Evolutionary conservation across 176 grass and related monocot genomes (phyloP).

Genomic region (Oryza officinalis): DNA sequence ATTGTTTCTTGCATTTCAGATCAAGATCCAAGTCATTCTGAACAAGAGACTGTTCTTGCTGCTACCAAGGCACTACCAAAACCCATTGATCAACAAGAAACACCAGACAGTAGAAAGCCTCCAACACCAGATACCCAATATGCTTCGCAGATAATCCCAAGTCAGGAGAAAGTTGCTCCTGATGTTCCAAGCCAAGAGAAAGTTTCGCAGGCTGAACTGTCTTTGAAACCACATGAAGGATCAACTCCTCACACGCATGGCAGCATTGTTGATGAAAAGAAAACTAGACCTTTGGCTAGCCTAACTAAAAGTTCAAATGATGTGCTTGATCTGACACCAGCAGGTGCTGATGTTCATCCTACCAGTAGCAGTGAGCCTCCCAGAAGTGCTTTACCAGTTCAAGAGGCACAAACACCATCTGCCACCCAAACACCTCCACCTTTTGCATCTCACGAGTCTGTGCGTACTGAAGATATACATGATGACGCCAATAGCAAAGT

Average conservation of each 20-base stretch:
- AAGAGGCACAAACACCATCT: background rate
- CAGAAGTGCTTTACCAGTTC: background rate
- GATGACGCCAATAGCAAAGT: background rate
- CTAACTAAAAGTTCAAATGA: background rate
- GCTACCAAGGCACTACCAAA: slow-evolving; percentile 18
- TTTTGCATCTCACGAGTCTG: background rate
- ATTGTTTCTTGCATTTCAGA: slow-evolving; percentile 24
- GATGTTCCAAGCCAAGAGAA: background rate
- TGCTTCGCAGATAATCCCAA: too few relatives aligned
- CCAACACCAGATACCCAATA: background rate
- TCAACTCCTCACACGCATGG: background rate
- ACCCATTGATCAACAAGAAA: slow-evolving; percentile 3
- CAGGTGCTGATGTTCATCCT: background rate
- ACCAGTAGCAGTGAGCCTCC: background rate
- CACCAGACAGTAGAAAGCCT: background rate
- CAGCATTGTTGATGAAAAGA: background rate
- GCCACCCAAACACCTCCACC: background rate
- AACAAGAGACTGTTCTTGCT: slow-evolving; percentile 12
- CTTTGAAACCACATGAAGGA: background rate
- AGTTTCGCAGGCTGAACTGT: background rate
- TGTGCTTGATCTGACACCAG: background rate
- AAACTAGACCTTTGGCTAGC: background rate
- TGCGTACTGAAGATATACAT: slow-evolving; percentile 2
- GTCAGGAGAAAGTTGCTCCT: background rate
- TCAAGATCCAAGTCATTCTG: slow-evolving; percentile 23